phyloP scores from a whole-genome alignment of 805 yeast species.

The Cyberlindnera maclurae region DNA sequence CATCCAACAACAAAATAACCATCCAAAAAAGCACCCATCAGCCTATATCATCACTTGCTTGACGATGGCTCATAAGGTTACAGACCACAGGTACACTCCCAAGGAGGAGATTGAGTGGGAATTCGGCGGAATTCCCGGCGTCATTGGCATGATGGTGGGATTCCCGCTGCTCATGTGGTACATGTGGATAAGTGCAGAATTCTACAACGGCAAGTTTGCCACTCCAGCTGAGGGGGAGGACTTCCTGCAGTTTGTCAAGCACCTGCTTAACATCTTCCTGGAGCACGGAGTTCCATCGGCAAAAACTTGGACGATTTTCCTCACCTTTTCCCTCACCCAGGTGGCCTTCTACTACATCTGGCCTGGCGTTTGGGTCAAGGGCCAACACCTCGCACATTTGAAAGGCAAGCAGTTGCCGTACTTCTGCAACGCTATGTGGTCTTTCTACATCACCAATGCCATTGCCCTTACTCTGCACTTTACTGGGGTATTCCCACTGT shows the following conservation, averaged over 20 bases:
- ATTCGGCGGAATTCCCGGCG: conserved; percentile 92
- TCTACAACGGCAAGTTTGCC: conserved; percentile 69
- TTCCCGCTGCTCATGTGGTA: conserved; percentile 94
- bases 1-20: too few relatives aligned
- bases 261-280: conserved; percentile 37
- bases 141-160: conserved; percentile 82
- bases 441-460: conserved; percentile 65
- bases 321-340: conserved; percentile 63
- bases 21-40: too few relatives aligned
- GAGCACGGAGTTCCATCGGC: conserved; percentile 53
- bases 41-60: too few relatives aligned
- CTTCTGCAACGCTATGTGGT: conserved; percentile 85
- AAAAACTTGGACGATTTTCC: conserved; percentile 63
- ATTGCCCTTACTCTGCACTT: conserved; percentile 59
- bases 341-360: conserved; percentile 67
- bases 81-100: conserved; percentile 31
- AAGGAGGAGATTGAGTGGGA: conserved; percentile 66
- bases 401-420: conserved; percentile 79
- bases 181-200: conserved; percentile 88
- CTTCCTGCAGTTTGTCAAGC: conserved; percentile 34
- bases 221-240: conserved; percentile 53
- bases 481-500: conserved; percentile 66
- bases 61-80: conserved; percentile 4
- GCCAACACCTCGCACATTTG: conserved; percentile 84
- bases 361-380: conserved; percentile 94